These are phyloP conservation scores for Metschnikowia borealis DNA, from an alignment of 805 yeast species.

Conservation along the genomic window DNA sequence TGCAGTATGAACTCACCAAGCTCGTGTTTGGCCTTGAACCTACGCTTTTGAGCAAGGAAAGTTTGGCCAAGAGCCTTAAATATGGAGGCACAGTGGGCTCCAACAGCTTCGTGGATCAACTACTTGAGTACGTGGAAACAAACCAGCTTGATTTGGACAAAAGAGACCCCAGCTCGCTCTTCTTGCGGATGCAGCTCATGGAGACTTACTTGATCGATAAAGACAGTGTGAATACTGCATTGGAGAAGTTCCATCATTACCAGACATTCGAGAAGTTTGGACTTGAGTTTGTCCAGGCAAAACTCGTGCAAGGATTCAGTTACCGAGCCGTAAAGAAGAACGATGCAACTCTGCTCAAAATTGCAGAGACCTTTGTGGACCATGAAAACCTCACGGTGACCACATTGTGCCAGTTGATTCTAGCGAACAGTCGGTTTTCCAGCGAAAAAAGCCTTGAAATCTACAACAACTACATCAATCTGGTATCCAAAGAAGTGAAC, in stretches of 20 bases:
- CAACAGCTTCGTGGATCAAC: slow-evolving; percentile 6
- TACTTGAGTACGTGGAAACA: slow-evolving; percentile 20
- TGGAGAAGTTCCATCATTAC: slow-evolving; percentile 38
- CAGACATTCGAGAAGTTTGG: slow-evolving; percentile 37
- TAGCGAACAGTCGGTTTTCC: slow-evolving; percentile 39
- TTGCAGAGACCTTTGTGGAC: slow-evolving; percentile 37
- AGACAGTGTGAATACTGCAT: slow-evolving; percentile 26
- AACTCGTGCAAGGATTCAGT: slow-evolving; percentile 38
- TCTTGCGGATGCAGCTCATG: slow-evolving; percentile 30
- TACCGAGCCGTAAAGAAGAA: slow-evolving; percentile 35
- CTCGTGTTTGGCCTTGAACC: slow-evolving; percentile 13
- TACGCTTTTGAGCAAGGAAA: slow-evolving; percentile 11
- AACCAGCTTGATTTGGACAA: slow-evolving; percentile 23
- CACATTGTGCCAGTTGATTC: slow-evolving; percentile 37
- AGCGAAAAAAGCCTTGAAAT: slow-evolving; percentile 37
- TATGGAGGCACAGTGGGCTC: background rate
- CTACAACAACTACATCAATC: slow-evolving; percentile 44
- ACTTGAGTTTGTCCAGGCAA: slow-evolving; percentile 38
- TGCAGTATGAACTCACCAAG: slow-evolving; percentile 2
- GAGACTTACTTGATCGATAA: slow-evolving; percentile 31
- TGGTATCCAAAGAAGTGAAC: slow-evolving; percentile 29
- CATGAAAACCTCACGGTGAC: slow-evolving; percentile 27
- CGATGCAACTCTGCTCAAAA: slow-evolving; percentile 23
- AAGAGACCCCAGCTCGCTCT: slow-evolving; percentile 25
- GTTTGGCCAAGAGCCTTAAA: slow-evolving; percentile 8